A percentile compares a stretch with the other conserved stretches of the same genome.
Evolutionary conservation across 305 asterid genomes (phyloP).

Genomic region (Fraxinus ornus): DNA sequence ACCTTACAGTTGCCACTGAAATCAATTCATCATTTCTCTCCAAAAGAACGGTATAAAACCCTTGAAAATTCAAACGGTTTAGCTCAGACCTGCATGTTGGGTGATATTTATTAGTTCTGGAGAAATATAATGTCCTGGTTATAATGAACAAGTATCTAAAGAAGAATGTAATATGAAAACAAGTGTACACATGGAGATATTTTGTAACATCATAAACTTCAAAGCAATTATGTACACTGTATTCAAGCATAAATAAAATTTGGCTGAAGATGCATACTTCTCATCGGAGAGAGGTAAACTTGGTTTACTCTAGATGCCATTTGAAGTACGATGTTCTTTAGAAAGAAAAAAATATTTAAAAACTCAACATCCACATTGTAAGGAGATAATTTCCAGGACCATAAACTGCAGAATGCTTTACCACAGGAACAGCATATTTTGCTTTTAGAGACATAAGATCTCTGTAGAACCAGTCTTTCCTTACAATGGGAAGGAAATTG

Average conservation of each 20-base stretch:
- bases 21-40: conserved; percentile 71
- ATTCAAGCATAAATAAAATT: background rate
- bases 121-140: background rate
- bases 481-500: background rate
- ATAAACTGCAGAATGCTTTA: background rate
- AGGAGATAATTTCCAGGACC: conserved; percentile 1
- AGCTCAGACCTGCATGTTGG: conserved; percentile 64
- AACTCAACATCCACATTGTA: background rate
- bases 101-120: conserved; percentile 3
- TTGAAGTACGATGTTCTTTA: background rate
- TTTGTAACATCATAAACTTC: background rate
- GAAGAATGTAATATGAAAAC: background rate
- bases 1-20: conserved; percentile 86
- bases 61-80: conserved; percentile 75
- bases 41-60: conserved; percentile 70
- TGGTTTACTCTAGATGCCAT: background rate
- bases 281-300: background rate
- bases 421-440: background rate
- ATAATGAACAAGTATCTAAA: background rate
- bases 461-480: background rate
- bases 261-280: background rate
- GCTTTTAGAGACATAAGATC: background rate
- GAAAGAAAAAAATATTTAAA: background rate
- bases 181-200: background rate
- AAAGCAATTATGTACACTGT: background rate